These are phyloP conservation scores for Pilaira anomala DNA, from an alignment of 192 early-diverging fungal species.

Conservation along the genomic window DNA sequence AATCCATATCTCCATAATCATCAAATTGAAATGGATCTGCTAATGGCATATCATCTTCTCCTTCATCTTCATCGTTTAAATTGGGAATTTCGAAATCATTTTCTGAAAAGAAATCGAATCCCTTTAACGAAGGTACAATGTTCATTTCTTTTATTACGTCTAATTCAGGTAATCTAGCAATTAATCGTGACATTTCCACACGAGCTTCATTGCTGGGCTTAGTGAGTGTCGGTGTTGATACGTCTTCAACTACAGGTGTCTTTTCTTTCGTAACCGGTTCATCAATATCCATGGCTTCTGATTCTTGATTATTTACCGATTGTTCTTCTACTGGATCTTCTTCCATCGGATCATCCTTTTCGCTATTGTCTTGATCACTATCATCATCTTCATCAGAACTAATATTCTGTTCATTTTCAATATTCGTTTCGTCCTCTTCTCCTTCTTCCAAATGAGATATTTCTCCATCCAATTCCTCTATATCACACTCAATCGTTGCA, in stretches of 20 bases:
- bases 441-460: background rate
- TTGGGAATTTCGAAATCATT: conserved; percentile 45
- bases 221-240: background rate
- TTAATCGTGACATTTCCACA: conserved; percentile 45
- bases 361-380: too few relatives aligned
- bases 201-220: background rate
- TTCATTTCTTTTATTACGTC: conserved; percentile 14
- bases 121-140: conserved; percentile 67
- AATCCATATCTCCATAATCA: conserved; percentile 16
- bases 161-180: conserved; percentile 21
- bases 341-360: background rate
- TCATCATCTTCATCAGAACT: too few relatives aligned
- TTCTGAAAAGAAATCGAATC: conserved; percentile 66
- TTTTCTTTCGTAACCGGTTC: background rate
- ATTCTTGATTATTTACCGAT: background rate
- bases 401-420: background rate
- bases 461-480: background rate
- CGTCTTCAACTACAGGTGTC: background rate
- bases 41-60: conserved; percentile 9
- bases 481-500: conserved; percentile 47
- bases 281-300: conserved; percentile 7
- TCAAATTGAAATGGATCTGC: background rate
- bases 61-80: conserved; percentile 18
- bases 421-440: background rate
- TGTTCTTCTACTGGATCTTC: background rate